Evolutionary conservation across 495 filamentous ascomycete species (phyloP).

Genomic region (Lophiostoma macrostomum): DNA sequence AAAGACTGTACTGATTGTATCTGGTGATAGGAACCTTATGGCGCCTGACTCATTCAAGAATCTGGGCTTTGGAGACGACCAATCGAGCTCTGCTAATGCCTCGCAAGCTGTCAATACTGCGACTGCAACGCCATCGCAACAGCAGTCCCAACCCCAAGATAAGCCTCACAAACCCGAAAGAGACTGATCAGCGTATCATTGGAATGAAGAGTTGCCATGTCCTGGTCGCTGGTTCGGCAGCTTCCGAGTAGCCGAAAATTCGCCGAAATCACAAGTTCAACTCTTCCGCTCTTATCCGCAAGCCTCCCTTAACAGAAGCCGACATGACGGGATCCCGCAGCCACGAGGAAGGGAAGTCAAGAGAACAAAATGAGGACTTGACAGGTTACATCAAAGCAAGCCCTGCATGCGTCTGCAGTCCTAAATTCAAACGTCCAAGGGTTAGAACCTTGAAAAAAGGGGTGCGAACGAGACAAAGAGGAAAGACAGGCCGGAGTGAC

Average conservation of each 20-base stretch:
- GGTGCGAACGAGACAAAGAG: background rate
- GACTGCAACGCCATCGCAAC: conserved; percentile 25
- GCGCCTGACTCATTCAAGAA: conserved; percentile 91
- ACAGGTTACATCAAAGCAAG: conserved; percentile 23
- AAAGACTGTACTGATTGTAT: conserved; percentile 9
- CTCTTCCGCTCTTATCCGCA: background rate
- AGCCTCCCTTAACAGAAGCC: conserved; percentile 9
- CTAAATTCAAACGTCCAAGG: conserved; percentile 2
- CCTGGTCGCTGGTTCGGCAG: conserved; percentile 28
- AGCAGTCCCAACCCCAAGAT: conserved; percentile 12
- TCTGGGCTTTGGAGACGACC: conserved; percentile 70
- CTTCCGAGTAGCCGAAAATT: conserved; percentile 23
- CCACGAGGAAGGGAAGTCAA: background rate
- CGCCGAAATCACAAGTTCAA: background rate
- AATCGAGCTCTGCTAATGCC: conserved; percentile 29
- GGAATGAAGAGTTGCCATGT: conserved; percentile 21
- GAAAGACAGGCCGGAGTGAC: conserved; percentile 12
- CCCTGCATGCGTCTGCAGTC: conserved; percentile 18
- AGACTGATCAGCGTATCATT: conserved; percentile 16
- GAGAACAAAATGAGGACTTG: conserved; percentile 21
- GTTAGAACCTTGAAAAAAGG: background rate
- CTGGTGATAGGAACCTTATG: conserved; percentile 76
- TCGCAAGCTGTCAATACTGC: conserved; percentile 6
- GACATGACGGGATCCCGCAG: background rate
- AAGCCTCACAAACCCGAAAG: conserved; percentile 15